A percentile compares a stretch with the other conserved stretches of the same genome.
Conservation (phyloP, 208 protist genomes). For the Sergeia podlipaevii region DNA sequence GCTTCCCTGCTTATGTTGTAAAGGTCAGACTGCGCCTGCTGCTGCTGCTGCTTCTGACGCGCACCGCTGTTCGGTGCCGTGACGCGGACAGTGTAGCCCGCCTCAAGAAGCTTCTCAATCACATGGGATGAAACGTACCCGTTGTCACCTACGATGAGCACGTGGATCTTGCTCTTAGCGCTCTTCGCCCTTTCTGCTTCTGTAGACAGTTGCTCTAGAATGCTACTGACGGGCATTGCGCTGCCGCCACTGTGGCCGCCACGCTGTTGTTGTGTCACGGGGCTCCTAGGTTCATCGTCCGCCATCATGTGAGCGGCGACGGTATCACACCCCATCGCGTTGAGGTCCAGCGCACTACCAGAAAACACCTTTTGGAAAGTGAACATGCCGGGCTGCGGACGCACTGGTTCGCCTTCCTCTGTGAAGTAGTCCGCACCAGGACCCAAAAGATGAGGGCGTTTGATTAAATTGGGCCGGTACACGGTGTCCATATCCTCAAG, state of each 20-base stretch:
- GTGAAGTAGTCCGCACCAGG: constrained; percentile 88
- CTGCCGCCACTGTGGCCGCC: not conserved
- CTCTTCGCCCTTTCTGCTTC: constrained; percentile 68
- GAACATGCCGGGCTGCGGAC: constrained; percentile 68
- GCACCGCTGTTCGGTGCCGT: constrained; percentile 51
- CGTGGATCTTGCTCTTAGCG: constrained; percentile 75
- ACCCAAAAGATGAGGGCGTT: constrained; percentile 78
- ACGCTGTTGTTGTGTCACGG: no score
- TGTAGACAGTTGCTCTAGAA: constrained; percentile 76
- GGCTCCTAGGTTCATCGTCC: constrained; percentile 42
- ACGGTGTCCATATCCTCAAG: constrained; percentile 89
- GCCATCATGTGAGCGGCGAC: constrained; percentile 21
- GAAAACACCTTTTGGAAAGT: constrained; percentile 90
- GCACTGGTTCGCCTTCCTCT: constrained; percentile 76
- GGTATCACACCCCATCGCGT: constrained; percentile 59
- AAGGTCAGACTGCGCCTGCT: constrained; percentile 68
- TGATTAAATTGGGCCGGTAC: constrained; percentile 53
- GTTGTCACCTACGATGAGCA: constrained; percentile 85
- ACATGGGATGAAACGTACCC: constrained; percentile 84
- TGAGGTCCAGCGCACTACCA: constrained; percentile 84
- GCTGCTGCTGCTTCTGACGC: no score
- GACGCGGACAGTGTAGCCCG: constrained; percentile 84
- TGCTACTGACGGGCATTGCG: constrained; percentile 55
- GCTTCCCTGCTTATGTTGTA: constrained; percentile 57
- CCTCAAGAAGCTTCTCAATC: constrained; percentile 78